phyloP scores from a whole-genome alignment of 2,329 filamentous ascomycete species.

The Monascus ruber region DNA sequence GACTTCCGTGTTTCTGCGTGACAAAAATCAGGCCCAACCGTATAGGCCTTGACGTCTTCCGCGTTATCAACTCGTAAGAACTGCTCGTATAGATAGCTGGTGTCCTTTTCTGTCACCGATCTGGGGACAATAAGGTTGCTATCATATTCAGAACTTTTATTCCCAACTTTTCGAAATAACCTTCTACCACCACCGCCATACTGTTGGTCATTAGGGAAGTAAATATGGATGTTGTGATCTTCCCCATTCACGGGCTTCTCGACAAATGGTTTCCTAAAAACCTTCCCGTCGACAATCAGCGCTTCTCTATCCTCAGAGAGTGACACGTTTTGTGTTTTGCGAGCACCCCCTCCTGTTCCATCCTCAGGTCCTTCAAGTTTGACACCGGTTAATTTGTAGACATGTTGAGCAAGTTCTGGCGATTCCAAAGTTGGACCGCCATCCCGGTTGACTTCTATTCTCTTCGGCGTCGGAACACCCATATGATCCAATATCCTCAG shows the following conservation, averaged over 20 bases:
- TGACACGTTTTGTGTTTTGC: constrained; percentile 57
- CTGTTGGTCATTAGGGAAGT: constrained; percentile 65
- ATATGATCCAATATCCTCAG: constrained; percentile 80
- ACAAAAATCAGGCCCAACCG: constrained; percentile 83
- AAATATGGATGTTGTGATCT: constrained; percentile 98
- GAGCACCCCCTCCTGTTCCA: constrained; percentile 49
- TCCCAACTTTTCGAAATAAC: constrained; percentile 92
- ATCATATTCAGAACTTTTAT: constrained; percentile 96
- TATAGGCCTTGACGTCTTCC: constrained; percentile 97
- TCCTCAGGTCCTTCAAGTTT: constrained; percentile 58
- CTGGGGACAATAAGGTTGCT: constrained; percentile 63
- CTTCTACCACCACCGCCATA: constrained; percentile 81
- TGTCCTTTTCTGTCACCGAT: constrained; percentile 65
- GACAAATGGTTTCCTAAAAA: constrained; percentile 85
- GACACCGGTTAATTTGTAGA: constrained; percentile 71
- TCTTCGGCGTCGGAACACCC: constrained; percentile 75
- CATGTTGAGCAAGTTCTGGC: constrained; percentile 64
- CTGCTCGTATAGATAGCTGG: constrained; percentile 93
- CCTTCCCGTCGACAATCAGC: constrained; percentile 71
- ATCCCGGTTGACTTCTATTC: constrained; percentile 85
- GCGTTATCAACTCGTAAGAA: constrained; percentile 95
- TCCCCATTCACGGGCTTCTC: constrained; percentile 98
- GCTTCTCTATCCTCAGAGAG: constrained; percentile 84
- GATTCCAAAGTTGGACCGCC: constrained; percentile 74
- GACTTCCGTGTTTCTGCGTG: constrained; percentile 97